Percentiles rank a stretch among this genome's conserved stretches.
These are phyloP conservation scores for Eucalyptus pumila DNA, from an alignment of 345 rosid genomes.

Conservation along the genomic window DNA sequence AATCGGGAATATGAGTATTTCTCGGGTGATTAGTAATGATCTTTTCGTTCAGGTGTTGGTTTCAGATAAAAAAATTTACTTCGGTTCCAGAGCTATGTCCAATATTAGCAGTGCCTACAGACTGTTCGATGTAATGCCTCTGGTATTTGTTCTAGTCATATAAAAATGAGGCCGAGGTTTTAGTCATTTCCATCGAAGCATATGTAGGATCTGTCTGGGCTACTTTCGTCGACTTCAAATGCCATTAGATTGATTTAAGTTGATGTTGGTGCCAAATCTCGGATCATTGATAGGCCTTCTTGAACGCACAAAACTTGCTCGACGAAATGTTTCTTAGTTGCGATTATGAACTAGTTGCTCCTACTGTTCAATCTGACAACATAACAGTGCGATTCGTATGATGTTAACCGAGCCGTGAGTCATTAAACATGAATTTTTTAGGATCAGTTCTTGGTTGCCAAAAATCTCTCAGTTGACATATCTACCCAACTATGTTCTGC, in stretches of 20 bases:
- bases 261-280: neutral
- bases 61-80: neutral
- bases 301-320: neutral
- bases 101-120: neutral
- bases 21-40: neutral
- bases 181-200: neutral
- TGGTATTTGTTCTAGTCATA: neutral
- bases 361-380: neutral
- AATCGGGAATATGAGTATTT: neutral
- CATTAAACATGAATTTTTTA: neutral
- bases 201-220: neutral
- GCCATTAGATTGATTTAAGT: neutral
- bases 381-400: neutral
- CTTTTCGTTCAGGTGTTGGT: neutral
- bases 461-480: too few relatives aligned
- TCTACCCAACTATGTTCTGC: neutral
- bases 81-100: neutral
- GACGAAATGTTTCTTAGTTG: neutral
- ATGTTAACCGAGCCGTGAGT: neutral
- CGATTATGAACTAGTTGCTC: neutral
- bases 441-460: neutral
- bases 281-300: neutral
- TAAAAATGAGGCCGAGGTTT: neutral
- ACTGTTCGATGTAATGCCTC: neutral
- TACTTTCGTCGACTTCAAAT: neutral